Evolutionary conservation across 345 rosid species (phyloP).

Genomic region (Salix exigua): DNA sequence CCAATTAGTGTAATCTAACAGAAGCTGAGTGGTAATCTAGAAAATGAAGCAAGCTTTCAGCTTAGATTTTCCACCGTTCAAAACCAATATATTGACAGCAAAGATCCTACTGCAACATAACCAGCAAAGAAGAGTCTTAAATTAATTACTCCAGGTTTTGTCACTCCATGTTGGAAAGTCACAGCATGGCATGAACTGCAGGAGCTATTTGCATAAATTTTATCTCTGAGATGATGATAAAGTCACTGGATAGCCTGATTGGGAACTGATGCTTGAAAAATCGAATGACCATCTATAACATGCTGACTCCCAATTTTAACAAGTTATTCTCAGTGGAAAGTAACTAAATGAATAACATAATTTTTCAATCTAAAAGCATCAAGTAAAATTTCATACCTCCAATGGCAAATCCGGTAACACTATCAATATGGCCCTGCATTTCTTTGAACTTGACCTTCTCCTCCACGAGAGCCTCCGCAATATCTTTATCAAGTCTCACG

Average conservation of each 20-base stretch:
- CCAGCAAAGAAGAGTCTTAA: too few relatives aligned
- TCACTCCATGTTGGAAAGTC: too few relatives aligned
- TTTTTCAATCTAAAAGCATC: slow-evolving; percentile 1
- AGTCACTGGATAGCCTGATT: too few relatives aligned
- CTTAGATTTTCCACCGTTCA: slow-evolving; percentile 1
- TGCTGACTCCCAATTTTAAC: not conserved
- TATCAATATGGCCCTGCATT: slow-evolving; percentile 67
- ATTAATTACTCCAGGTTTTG: too few relatives aligned
- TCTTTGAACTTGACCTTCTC: slow-evolving; percentile 54
- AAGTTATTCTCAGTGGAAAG: not conserved
- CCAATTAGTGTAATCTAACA: not conserved
- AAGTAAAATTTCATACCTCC: slow-evolving; percentile 56
- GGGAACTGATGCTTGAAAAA: not conserved
- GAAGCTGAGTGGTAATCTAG: not conserved
- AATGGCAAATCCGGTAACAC: slow-evolving; percentile 67
- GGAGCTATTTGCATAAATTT: too few relatives aligned
- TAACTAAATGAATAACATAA: not conserved
- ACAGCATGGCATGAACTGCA: not conserved
- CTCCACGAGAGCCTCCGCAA: slow-evolving; percentile 41
- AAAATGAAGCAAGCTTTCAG: not conserved
- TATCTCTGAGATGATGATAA: too few relatives aligned
- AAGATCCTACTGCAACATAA: too few relatives aligned
- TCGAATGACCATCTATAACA: not conserved
- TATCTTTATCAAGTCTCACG: slow-evolving; percentile 31
- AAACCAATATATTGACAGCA: too few relatives aligned